Percentiles rank a stretch among this genome's conserved stretches.
Conservation (phyloP, 2,329 filamentous ascomycete species). For the Scleromitrula shiraiana region DNA sequence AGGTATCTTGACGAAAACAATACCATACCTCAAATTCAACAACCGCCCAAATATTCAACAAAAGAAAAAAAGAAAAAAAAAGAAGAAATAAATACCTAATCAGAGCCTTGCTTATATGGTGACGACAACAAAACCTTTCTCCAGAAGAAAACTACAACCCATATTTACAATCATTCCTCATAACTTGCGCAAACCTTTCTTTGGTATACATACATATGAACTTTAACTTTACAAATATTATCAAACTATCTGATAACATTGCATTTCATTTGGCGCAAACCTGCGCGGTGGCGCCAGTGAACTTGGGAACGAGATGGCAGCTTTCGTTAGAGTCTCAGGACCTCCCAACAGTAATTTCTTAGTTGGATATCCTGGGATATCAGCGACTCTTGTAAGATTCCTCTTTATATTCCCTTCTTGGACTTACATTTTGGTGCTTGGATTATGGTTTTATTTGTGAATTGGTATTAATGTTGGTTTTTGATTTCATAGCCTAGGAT, state of each 20-base stretch:
- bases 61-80: constrained; percentile 2
- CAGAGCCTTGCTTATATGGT: constrained; percentile 26
- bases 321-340: constrained; percentile 91
- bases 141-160: too few species aligned
- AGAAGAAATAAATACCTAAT: constrained; percentile 15
- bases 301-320: constrained; percentile 48
- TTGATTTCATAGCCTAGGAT: constrained; percentile 70
- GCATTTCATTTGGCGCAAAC: constrained; percentile 22
- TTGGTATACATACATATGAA: constrained; percentile 15
- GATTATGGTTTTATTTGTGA: not conserved
- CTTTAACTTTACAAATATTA: constrained; percentile 1
- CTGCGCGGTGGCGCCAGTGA: constrained; percentile 27
- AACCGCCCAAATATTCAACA: not conserved
- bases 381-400: constrained; percentile 82
- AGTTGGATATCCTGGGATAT: constrained; percentile 96
- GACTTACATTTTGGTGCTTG: constrained; percentile 12
- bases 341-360: constrained; percentile 95
- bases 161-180: constrained; percentile 8
- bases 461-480: constrained; percentile 12
- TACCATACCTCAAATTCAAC: too few species aligned
- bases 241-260: constrained; percentile 17
- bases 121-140: constrained; percentile 17
- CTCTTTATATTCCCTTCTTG: constrained; percentile 6
- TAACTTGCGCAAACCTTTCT: constrained; percentile 5
- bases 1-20: too few species aligned